phyloP scores from a whole-genome alignment of 225 moss, liverwort and hornwort species.

The Physcomitrium patens region DNA sequence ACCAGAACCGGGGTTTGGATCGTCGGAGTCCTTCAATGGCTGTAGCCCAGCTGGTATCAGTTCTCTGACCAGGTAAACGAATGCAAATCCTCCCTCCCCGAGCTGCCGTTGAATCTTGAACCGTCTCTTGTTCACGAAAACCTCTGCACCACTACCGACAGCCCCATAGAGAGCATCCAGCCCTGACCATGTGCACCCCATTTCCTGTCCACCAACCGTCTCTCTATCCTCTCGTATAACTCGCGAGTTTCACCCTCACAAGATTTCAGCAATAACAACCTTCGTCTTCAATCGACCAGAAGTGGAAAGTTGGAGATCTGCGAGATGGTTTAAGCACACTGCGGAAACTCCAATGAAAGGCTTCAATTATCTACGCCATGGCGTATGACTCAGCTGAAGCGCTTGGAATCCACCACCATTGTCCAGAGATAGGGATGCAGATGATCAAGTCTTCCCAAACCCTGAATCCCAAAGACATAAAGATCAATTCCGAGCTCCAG shows the following conservation, averaged over 20 bases:
- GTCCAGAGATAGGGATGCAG: constrained; percentile 20
- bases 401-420: constrained; percentile 30
- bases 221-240: constrained; percentile 2
- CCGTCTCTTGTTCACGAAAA: constrained; percentile 86
- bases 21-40: constrained; percentile 42
- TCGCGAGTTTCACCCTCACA: neutral
- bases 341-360: neutral
- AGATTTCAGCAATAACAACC: neutral
- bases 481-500: neutral
- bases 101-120: constrained; percentile 80
- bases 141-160: constrained; percentile 69
- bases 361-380: constrained; percentile 12
- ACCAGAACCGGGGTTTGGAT: constrained; percentile 66
- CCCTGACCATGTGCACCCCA: constrained; percentile 97
- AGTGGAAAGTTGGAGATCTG: neutral
- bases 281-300: neutral
- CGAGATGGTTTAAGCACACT: neutral
- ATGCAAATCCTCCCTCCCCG: constrained; percentile 95
- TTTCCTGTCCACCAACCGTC: constrained; percentile 23
- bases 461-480: neutral
- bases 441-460: neutral
- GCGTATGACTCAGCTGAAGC: constrained; percentile 6
- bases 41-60: constrained; percentile 38
- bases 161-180: constrained; percentile 77
- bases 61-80: constrained; percentile 82